phyloP scores from a whole-genome alignment of 2,329 filamentous ascomycete species.

The Decorospora gaudefroyi region DNA sequence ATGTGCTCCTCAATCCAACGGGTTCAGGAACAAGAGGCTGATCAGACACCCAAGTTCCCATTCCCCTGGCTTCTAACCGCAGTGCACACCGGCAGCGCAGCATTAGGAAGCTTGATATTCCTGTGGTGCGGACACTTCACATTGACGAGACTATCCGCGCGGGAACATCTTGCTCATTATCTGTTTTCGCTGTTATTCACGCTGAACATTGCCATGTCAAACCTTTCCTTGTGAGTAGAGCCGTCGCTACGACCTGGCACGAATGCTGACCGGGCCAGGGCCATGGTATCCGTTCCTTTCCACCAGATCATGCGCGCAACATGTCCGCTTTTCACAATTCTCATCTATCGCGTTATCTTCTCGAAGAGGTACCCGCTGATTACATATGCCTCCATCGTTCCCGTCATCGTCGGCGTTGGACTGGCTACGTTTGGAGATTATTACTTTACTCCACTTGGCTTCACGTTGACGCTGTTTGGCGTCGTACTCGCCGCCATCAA shows the following conservation, averaged over 20 bases:
- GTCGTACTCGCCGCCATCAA: slow-evolving; percentile 7
- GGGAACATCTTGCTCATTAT: slow-evolving; percentile 4
- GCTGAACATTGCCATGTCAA: slow-evolving; percentile 7
- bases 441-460: slow-evolving; percentile 4
- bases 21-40: neutral
- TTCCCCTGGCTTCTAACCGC: slow-evolving; percentile 6
- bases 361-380: slow-evolving; percentile 3
- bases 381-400: slow-evolving; percentile 5
- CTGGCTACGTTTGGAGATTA: slow-evolving; percentile 7
- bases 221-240: slow-evolving; percentile 4
- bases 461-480: slow-evolving; percentile 4
- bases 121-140: slow-evolving; percentile 2
- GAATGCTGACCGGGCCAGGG: neutral
- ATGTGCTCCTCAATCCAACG: neutral
- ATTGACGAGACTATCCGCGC: slow-evolving; percentile 2
- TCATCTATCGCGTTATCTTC: slow-evolving; percentile 4
- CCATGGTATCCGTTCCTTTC: slow-evolving; percentile 4
- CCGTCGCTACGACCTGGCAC: neutral
- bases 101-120: slow-evolving; percentile 3
- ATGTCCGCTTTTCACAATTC: slow-evolving; percentile 6
- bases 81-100: slow-evolving; percentile 5
- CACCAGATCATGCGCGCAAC: slow-evolving; percentile 7
- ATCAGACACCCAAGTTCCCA: slow-evolving; percentile 2
- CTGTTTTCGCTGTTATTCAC: slow-evolving; percentile 6
- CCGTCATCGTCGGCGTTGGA: slow-evolving; percentile 5